A percentile compares a stretch with the other conserved stretches of the same genome.
These are phyloP conservation scores for Trichoderma reesei DNA, from an alignment of 495 filamentous ascomycete species.

Conservation along the genomic window DNA sequence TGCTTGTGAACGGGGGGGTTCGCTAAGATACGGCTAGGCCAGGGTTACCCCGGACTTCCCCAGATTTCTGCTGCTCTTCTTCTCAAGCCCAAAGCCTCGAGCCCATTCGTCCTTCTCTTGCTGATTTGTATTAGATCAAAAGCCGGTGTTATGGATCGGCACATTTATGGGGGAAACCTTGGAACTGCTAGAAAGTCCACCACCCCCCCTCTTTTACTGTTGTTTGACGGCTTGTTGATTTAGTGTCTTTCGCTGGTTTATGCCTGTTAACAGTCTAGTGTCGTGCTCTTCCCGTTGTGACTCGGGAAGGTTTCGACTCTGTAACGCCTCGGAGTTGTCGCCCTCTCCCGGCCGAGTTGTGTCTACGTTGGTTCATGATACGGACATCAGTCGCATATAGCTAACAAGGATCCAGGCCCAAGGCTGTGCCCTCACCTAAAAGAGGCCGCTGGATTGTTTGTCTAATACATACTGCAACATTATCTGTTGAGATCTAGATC, in stretches of 20 bases:
- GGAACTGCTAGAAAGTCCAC: not conserved
- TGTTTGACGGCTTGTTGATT: not conserved
- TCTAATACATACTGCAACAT: not conserved
- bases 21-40: slow-evolving; percentile 1
- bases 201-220: not conserved
- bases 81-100: not conserved
- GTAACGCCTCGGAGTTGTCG: not conserved
- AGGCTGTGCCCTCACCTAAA: not conserved
- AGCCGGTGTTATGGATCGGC: not conserved
- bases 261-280: not conserved
- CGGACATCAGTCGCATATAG: no score
- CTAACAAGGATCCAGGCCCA: no score
- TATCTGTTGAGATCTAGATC: not conserved
- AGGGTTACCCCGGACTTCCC: slow-evolving; percentile 6
- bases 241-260: not conserved
- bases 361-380: no score
- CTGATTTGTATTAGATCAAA: not conserved
- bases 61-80: not conserved
- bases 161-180: not conserved
- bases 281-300: not conserved
- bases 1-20: not conserved
- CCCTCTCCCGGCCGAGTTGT: no score
- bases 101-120: not conserved
- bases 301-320: not conserved
- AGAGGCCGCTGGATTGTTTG: not conserved